Conservation (phyloP, 768 basidiomycete genomes). For the Gelatoporia subvermispora region DNA sequence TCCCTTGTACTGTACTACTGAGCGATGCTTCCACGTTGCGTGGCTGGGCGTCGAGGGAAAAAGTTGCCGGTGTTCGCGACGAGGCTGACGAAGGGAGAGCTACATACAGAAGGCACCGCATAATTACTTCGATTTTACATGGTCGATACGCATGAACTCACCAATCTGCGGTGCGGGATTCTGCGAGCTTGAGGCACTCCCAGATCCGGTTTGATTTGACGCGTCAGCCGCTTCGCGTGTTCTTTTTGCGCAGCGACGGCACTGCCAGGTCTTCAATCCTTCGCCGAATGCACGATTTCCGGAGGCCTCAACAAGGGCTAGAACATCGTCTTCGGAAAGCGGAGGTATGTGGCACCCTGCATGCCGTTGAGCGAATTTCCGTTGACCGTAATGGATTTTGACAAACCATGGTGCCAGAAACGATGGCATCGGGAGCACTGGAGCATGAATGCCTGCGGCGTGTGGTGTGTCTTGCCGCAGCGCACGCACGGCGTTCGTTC, state of each 20-base stretch:
- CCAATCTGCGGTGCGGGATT: not conserved
- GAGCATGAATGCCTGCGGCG: constrained; percentile 8
- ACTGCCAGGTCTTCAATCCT: constrained; percentile 10
- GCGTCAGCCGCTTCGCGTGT: not conserved
- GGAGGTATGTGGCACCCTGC: constrained; percentile 15
- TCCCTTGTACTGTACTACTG: too few relatives aligned
- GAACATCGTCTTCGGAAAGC: constrained; percentile 8
- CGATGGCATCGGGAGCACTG: constrained; percentile 12
- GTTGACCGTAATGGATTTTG: not conserved
- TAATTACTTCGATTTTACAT: too few relatives aligned
- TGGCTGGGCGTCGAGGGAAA: too few relatives aligned
- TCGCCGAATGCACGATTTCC: not conserved
- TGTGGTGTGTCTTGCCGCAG: constrained; percentile 9
- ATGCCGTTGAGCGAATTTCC: not conserved
- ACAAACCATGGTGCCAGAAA: constrained; percentile 15
- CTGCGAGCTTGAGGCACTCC: not conserved
- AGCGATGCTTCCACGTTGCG: too few relatives aligned
- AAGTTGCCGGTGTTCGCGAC: too few relatives aligned
- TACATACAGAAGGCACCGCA: too few relatives aligned
- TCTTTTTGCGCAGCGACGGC: constrained; percentile 8
- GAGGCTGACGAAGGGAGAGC: too few relatives aligned
- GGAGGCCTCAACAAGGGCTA: constrained; percentile 8
- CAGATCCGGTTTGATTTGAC: not conserved
- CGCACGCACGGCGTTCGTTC: constrained; percentile 4
- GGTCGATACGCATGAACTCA: not conserved